Evolutionary conservation across 305 asterid species (phyloP).

Genomic region (Rubia tinctorum): DNA sequence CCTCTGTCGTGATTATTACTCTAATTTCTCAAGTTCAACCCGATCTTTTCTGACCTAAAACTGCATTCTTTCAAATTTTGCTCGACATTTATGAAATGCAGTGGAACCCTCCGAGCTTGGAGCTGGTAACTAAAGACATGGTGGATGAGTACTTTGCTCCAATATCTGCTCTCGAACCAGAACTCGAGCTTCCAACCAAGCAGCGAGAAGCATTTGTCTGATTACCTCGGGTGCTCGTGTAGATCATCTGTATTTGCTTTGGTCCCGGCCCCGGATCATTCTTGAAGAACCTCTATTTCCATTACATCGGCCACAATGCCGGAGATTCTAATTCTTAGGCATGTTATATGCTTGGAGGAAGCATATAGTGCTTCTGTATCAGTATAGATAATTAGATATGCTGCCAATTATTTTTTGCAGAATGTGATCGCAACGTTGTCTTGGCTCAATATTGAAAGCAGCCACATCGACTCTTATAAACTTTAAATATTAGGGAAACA

Average conservation of each 20-base stretch:
- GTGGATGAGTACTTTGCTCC: constrained; percentile 72
- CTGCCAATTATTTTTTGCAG: background rate
- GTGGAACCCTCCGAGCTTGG: constrained; percentile 97
- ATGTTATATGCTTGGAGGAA: background rate
- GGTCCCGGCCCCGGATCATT: background rate
- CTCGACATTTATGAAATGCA: constrained; percentile 33
- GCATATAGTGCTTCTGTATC: background rate
- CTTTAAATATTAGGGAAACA: too few species aligned
- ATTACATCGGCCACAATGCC: background rate
- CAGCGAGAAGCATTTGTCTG: constrained; percentile 76
- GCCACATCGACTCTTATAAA: too few species aligned
- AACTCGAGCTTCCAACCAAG: constrained; percentile 71
- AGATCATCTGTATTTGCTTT: background rate
- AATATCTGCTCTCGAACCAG: constrained; percentile 68
- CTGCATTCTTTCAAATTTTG: background rate
- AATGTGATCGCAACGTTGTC: background rate
- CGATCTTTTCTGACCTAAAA: background rate
- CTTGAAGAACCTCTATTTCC: background rate
- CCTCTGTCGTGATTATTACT: background rate
- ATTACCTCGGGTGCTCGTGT: background rate
- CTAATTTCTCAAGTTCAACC: constrained; percentile 1
- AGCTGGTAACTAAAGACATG: constrained; percentile 79
- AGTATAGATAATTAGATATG: background rate
- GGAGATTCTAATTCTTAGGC: background rate
- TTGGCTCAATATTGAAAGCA: too few species aligned